Percentiles rank a stretch among this genome's conserved stretches.
Evolutionary conservation across 345 rosid genomes (phyloP).

Genomic region (Dimocarpus longan): DNA sequence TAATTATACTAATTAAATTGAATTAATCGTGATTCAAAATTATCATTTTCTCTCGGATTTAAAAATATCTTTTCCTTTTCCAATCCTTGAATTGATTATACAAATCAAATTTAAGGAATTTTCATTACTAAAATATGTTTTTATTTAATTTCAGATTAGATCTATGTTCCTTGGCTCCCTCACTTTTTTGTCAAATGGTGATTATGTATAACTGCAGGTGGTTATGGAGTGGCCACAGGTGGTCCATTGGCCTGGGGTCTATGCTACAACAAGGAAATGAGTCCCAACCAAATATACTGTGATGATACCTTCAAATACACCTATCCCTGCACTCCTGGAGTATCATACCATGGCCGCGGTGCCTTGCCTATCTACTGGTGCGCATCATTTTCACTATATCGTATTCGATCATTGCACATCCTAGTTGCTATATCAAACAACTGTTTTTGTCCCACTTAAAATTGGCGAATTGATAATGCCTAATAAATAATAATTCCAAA

Average conservation of each 20-base stretch:
- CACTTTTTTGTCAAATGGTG: background rate
- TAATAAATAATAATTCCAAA: too few relatives aligned
- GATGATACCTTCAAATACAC: slow-evolving; percentile 69
- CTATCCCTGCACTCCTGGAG: slow-evolving; percentile 82
- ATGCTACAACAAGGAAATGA: slow-evolving; percentile 90
- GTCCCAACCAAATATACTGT: slow-evolving; percentile 69
- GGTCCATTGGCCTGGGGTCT: slow-evolving; percentile 94
- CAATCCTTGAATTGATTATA: too few relatives aligned
- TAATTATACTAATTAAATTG: too few relatives aligned
- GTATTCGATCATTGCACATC: background rate
- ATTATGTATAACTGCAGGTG: slow-evolving; percentile 51
- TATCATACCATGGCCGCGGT: slow-evolving; percentile 83
- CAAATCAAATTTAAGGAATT: background rate
- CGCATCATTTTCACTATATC: background rate
- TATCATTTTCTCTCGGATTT: too few relatives aligned
- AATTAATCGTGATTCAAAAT: too few relatives aligned
- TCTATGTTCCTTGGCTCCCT: too few relatives aligned
- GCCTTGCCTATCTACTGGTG: slow-evolving; percentile 88
- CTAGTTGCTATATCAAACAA: background rate
- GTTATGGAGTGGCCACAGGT: slow-evolving; percentile 91
- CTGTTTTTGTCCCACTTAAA: too few relatives aligned
- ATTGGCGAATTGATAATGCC: background rate
- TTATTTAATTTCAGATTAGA: background rate
- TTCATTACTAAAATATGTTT: background rate
- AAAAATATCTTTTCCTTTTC: too few relatives aligned